Conservation (phyloP, 495 filamentous ascomycete species). For the Penicillium dipodomyicola region DNA sequence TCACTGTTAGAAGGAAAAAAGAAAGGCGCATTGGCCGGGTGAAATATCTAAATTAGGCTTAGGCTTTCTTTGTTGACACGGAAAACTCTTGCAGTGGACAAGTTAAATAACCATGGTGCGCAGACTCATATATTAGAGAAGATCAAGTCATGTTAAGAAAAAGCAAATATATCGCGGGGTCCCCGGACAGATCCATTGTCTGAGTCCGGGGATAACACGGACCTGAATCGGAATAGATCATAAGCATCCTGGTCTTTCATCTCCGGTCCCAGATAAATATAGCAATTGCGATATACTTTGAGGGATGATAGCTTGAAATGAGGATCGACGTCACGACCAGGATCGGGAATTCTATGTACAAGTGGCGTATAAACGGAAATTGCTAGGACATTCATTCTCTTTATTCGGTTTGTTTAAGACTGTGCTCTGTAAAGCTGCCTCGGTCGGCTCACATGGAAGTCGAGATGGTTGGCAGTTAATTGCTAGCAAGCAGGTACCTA, state of each 20-base stretch:
- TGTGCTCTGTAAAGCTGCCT: neutral
- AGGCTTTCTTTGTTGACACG: neutral
- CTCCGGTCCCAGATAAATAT: neutral
- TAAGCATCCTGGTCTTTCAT: neutral
- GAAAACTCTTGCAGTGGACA: neutral
- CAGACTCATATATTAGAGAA: neutral
- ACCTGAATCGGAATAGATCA: neutral
- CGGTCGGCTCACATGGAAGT: conserved; percentile 1
- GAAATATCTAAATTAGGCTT: conserved; percentile 1
- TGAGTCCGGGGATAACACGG: neutral
- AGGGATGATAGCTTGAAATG: neutral
- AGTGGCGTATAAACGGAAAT: neutral
- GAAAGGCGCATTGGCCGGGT: neutral
- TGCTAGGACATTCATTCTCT: neutral
- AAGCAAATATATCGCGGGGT: conserved; percentile 10
- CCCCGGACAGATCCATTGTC: neutral
- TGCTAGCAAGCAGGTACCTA: too few relatives aligned
- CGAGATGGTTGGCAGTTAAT: neutral
- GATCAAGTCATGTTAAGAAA: neutral
- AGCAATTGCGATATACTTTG: neutral
- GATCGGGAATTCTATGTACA: neutral
- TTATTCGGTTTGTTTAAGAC: neutral
- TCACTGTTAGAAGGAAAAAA: neutral
- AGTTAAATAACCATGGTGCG: neutral
- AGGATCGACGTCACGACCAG: neutral